A percentile compares a stretch with the other conserved stretches of the same genome.
These are phyloP conservation scores for Turritis glabra DNA, from an alignment of 345 rosid species.

Conservation along the genomic window DNA sequence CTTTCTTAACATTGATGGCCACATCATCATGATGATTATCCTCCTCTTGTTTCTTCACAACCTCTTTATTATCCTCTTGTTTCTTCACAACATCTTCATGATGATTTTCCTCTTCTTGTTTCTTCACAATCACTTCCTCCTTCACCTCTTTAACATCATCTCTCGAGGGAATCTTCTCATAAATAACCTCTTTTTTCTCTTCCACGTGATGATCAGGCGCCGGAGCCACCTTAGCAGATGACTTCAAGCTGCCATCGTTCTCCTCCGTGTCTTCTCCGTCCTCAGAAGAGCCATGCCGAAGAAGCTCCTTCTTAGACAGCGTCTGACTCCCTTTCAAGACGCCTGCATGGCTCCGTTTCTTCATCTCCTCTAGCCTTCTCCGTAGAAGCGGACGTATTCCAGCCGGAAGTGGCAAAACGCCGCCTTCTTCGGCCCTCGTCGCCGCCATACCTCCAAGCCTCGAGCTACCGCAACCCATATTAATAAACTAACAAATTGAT, in stretches of 20 bases:
- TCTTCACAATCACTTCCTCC: slow-evolving; percentile 26
- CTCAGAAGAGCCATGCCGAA: slow-evolving; percentile 23
- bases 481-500: slow-evolving; percentile 13
- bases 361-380: slow-evolving; percentile 41
- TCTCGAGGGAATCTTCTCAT: slow-evolving; percentile 11
- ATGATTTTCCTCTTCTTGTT: slow-evolving; percentile 24
- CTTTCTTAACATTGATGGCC: slow-evolving; percentile 4
- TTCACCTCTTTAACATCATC: slow-evolving; percentile 17
- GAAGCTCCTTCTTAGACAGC: slow-evolving; percentile 41
- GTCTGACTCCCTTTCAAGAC: slow-evolving; percentile 39
- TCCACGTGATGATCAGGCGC: slow-evolving; percentile 28
- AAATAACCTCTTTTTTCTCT: slow-evolving; percentile 36
- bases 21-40: slow-evolving; percentile 3
- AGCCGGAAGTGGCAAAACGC: slow-evolving; percentile 29
- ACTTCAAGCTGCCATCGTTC: slow-evolving; percentile 19
- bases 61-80: slow-evolving; percentile 7
- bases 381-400: slow-evolving; percentile 40
- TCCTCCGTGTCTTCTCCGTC: slow-evolving; percentile 31
- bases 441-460: slow-evolving; percentile 25
- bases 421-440: slow-evolving; percentile 13
- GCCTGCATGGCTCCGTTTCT: slow-evolving; percentile 36
- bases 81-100: not conserved
- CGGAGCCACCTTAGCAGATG: slow-evolving; percentile 40
- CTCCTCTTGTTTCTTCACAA: slow-evolving; percentile 7
- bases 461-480: slow-evolving; percentile 40